Conservation (phyloP, 768 basidiomycete genomes). For the Gymnopilus dilepis region DNA sequence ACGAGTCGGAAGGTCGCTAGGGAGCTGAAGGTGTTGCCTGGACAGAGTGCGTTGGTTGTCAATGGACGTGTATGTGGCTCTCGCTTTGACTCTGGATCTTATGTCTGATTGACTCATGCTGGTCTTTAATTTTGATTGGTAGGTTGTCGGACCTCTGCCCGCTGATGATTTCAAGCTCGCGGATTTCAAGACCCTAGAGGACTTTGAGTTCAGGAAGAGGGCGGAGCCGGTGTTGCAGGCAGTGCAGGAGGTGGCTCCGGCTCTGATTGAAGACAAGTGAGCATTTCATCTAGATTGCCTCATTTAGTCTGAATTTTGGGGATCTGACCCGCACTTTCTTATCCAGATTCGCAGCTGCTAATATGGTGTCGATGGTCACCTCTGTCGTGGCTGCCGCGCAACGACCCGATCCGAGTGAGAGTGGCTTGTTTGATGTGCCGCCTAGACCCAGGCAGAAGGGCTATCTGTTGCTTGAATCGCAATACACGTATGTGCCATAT, state of each 20-base stretch:
- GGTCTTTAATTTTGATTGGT: conserved; percentile 3
- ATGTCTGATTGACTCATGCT: background rate
- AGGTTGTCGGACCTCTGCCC: conserved; percentile 82
- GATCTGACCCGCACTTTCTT: background rate
- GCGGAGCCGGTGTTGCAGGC: conserved; percentile 72
- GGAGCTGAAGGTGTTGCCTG: conserved; percentile 62
- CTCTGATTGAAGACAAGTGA: conserved; percentile 33
- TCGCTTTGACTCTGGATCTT: background rate
- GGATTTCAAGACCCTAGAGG: conserved; percentile 77
- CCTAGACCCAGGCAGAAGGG: conserved; percentile 60
- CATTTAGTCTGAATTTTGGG: no score
- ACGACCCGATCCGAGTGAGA: conserved; percentile 73
- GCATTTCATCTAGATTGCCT: conserved; percentile 45
- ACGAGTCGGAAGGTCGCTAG: conserved; percentile 54
- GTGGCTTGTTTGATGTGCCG: conserved; percentile 72
- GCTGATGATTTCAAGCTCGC: conserved; percentile 56
- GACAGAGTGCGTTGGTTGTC: conserved; percentile 67
- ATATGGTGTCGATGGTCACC: conserved; percentile 67
- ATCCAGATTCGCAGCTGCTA: conserved; percentile 57
- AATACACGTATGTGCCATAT: conserved; percentile 62
- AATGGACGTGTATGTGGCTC: conserved; percentile 78
- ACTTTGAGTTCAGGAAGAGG: conserved; percentile 77
- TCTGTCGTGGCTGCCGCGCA: conserved; percentile 77
- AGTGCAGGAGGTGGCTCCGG: conserved; percentile 56
- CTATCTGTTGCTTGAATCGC: conserved; percentile 63